Evolutionary conservation across 2,329 filamentous ascomycete genomes (phyloP), one percentile per base, ranked within the genome.

Genomic region (Pseudogymnoascus sp.): DNA sequence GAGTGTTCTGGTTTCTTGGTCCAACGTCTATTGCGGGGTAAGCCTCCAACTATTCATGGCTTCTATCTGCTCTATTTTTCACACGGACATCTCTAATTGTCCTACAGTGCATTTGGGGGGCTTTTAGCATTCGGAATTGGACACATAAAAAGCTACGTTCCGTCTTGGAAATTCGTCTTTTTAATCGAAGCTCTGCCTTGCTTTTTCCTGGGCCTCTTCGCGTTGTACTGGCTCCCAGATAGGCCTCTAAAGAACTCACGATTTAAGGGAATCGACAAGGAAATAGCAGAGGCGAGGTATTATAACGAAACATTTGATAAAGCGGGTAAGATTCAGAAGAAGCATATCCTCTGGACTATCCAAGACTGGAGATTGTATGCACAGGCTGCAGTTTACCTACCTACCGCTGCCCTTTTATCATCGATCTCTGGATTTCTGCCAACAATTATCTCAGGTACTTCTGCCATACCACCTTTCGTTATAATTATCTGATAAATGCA

Each of bases 101-200:
- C 7, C 31, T 33, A 33, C 9, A 83, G 81, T 18, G 82, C 84
- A 75, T 80, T 84, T 60, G 83, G 65, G 35, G 81, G 83, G 0
- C 76, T 80, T 0, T 69, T 87, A 5, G 85, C 83, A 0, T 88
- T 80, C 63, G 84, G 79, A 0, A 86, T 87, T 52, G 84, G 85
- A 1, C 77, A 85, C 65, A 84, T 84, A 65, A 75, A 77, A 39
- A 83, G 81, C 12, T 74, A 77, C 1, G 75, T 88, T 18, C 76
- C 80, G 0, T 81, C 80, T 0, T 89, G 86, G 86, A 83, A 85
- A 68, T 88, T 86, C 65, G 85, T 87, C 62, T 88, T 88, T 68
- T 71, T 89, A 10, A 67, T 69, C 29, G 67, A 68, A 61, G 67
- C 62, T 1, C 48, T 62, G 8, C 52, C 65, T 10, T 63, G 64